Evolutionary conservation across 2,329 filamentous ascomycete genomes (phyloP), one percentile per base, ranked within the genome.

Genomic region (Corniculantispora saksenae): DNA sequence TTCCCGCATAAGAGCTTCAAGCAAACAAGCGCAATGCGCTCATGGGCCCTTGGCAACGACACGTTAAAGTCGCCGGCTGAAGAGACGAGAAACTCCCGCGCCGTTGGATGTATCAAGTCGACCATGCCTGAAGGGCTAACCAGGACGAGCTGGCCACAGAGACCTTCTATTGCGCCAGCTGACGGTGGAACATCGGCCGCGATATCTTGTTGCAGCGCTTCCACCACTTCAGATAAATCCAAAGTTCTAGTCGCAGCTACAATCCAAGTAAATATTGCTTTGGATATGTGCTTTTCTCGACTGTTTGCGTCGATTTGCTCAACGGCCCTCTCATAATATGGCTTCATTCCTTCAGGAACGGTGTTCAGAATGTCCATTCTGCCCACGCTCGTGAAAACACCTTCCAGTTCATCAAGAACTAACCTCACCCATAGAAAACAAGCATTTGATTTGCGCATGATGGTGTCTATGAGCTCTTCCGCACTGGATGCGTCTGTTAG

Each of bases 371-470:
- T 69, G 19, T 70, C 25, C n/a, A 71, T 25, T 21, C 75, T 72
- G 7, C 69, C 71, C 32, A 73, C 68, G 2, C 68, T 53, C 1
- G 68, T 66, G 43, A 72, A 72, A 1, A 71, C 69, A 5, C 69
- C 54, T 32, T 70, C 66, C 1, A 78, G 67, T 53, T 76, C 70
- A 29, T 74, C 70, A 23, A 78, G 9, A 3, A 77, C 76, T 3
- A 78, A 65, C 12, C 59, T 38, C 2, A 72, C 70, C 76, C 76
- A 78, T 0, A 78, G 63, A 55, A 78, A 78, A 35, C 66, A 76
- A 6, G 69, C 73, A 27, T 68, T 67, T 5, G 75, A 74, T 57
- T 72, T 74, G 10, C 19, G 23, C 3, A 76, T 47, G 35, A 77
- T 69, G 19, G 63, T 66, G 6, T 58, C 51, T 12, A 65, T 56